Conservation (phyloP, 331 rosid genomes). For the Saraca asoca region DNA sequence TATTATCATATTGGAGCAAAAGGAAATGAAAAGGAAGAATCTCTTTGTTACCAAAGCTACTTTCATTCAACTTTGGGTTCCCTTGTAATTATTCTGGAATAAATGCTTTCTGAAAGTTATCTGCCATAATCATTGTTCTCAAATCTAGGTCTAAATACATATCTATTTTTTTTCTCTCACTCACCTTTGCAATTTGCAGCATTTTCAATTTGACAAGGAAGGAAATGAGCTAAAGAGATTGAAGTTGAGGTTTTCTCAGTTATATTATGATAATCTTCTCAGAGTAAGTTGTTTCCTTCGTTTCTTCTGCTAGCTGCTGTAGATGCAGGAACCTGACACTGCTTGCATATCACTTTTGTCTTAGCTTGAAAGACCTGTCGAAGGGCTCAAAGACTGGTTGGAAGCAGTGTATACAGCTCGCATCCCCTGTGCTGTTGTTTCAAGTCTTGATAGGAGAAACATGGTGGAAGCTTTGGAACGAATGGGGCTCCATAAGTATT, state of each 20-base stretch:
- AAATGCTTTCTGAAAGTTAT: constrained; percentile 14
- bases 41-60: neutral
- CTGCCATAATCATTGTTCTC: constrained; percentile 10
- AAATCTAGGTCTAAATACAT: neutral
- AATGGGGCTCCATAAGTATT: constrained; percentile 77
- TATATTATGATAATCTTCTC: constrained; percentile 78
- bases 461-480: constrained; percentile 71
- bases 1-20: neutral
- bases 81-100: neutral
- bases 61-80: constrained; percentile 9
- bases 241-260: constrained; percentile 76
- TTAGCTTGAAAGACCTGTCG: constrained; percentile 75
- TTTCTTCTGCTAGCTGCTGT: constrained; percentile 16
- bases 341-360: constrained; percentile 17
- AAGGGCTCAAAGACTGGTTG: constrained; percentile 92
- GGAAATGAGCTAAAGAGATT: constrained; percentile 66
- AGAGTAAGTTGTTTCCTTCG: constrained; percentile 50
- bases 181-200: constrained; percentile 53
- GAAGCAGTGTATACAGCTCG: constrained; percentile 86
- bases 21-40: neutral
- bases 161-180: constrained; percentile 32
- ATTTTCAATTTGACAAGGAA: constrained; percentile 57
- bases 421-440: constrained; percentile 94
- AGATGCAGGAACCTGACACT: constrained; percentile 22
- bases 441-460: constrained; percentile 86